Percentiles rank a stretch among this genome's conserved stretches.
phyloP scores from a whole-genome alignment of 1,139 yeast species.

The Scheffersomyces cryptocercus region DNA sequence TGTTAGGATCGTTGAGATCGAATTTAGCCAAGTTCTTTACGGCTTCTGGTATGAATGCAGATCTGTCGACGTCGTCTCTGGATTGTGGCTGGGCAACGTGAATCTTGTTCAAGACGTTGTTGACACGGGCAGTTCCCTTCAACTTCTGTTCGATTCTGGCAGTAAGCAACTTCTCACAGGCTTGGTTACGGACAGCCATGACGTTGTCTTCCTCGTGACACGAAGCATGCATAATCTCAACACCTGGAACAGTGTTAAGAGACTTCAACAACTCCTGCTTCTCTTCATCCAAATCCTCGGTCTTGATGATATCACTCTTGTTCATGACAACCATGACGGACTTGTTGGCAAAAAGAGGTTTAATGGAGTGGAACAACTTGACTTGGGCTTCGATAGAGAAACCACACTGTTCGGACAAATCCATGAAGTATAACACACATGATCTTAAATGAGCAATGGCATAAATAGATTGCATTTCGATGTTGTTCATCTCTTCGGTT shows the following conservation, averaged over 20 bases:
- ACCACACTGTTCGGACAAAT: slow-evolving; percentile 98
- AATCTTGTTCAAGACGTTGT: slow-evolving; percentile 87
- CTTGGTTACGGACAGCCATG: slow-evolving; percentile 94
- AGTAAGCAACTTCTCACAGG: slow-evolving; percentile 93
- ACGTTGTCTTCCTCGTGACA: slow-evolving; percentile 94
- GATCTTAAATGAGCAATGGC: slow-evolving; percentile 98
- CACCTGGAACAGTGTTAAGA: slow-evolving; percentile 67
- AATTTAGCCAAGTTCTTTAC: slow-evolving; percentile 61
- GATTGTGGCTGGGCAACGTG: slow-evolving; percentile 90
- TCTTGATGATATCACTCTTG: slow-evolving; percentile 85
- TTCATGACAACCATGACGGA: slow-evolving; percentile 94
- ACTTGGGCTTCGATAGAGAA: slow-evolving; percentile 97
- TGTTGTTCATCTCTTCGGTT: slow-evolving; percentile 98
- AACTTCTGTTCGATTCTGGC: slow-evolving; percentile 96
- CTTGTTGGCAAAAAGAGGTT: slow-evolving; percentile 95
- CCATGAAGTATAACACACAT: slow-evolving; percentile 96
- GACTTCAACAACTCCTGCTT: slow-evolving; percentile 71
- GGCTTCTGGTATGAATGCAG: slow-evolving; percentile 80
- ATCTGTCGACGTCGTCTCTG: slow-evolving; percentile 83
- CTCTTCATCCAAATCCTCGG: slow-evolving; percentile 79
- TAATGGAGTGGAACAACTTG: slow-evolving; percentile 92
- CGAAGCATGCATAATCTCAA: slow-evolving; percentile 89
- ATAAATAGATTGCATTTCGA: slow-evolving; percentile 98
- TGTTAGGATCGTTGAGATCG: slow-evolving; percentile 77
- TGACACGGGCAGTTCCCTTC: slow-evolving; percentile 89